phyloP scores from a whole-genome alignment of 768 basidiomycete genomes.

The Termitomyces heimii region DNA sequence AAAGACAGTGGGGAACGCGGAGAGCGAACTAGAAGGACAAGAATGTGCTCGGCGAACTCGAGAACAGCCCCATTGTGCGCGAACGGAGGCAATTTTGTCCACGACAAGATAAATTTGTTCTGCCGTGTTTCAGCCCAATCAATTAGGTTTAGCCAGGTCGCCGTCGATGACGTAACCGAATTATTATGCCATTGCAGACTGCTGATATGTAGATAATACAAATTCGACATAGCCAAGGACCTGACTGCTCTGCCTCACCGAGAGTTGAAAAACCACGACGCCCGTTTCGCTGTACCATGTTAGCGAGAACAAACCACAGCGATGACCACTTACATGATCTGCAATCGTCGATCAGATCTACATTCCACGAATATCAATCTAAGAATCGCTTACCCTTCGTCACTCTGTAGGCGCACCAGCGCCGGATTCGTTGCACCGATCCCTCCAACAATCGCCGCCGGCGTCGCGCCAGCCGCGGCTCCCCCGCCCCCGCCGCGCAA shows the following conservation, averaged over 20 bases:
- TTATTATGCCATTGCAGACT: slow-evolving; percentile 11
- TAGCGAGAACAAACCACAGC: slow-evolving; percentile 14
- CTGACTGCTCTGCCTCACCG: slow-evolving; percentile 35
- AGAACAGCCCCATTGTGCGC: background rate
- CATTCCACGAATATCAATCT: slow-evolving; percentile 8
- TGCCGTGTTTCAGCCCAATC: slow-evolving; percentile 34
- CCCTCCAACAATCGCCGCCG: slow-evolving; percentile 34
- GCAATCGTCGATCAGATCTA: slow-evolving; percentile 14
- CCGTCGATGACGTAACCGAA: slow-evolving; percentile 23
- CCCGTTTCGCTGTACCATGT: slow-evolving; percentile 64
- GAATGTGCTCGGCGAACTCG: slow-evolving; percentile 6
- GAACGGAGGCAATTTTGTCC: slow-evolving; percentile 24
- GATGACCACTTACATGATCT: slow-evolving; percentile 32
- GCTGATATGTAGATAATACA: slow-evolving; percentile 14
- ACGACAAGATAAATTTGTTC: slow-evolving; percentile 17
- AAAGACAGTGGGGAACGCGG: background rate
- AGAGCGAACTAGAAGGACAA: background rate
- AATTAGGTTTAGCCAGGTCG: slow-evolving; percentile 31
- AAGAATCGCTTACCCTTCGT: slow-evolving; percentile 49
- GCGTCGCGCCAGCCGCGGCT: slow-evolving; percentile 32
- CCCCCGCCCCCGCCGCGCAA: slow-evolving; percentile 88
- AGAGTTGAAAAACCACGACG: slow-evolving; percentile 91
- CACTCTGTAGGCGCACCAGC: slow-evolving; percentile 70
- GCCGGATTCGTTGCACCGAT: slow-evolving; percentile 52
- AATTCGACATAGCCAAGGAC: background rate